Conservation (phyloP, 108 stramenopile genomes). For the Nitzschia sp. region DNA sequence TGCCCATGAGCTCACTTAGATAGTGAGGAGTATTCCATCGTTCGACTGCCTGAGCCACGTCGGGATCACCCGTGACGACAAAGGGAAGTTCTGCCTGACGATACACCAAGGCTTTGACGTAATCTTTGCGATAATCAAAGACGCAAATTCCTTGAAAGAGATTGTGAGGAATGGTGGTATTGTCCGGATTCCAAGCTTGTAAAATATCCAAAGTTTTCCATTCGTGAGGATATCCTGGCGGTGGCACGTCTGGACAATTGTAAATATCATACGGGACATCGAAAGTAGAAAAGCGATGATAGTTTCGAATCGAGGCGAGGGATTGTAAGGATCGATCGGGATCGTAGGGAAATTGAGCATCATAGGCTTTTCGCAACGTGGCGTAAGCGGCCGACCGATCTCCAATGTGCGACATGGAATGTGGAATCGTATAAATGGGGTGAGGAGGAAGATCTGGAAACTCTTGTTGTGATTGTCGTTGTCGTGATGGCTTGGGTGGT, state of each 20-base stretch:
- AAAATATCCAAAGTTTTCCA: slow-evolving; percentile 64
- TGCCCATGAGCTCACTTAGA: slow-evolving; percentile 74
- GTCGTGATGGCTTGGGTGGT: neutral
- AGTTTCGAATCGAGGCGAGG: slow-evolving; percentile 10
- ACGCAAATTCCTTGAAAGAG: slow-evolving; percentile 81
- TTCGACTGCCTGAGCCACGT: slow-evolving; percentile 72
- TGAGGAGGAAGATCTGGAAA: slow-evolving; percentile 11
- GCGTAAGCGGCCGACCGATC: slow-evolving; percentile 59
- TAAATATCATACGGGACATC: slow-evolving; percentile 63
- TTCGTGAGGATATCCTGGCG: slow-evolving; percentile 68
- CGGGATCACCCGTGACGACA: slow-evolving; percentile 90
- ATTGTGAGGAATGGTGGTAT: slow-evolving; percentile 27
- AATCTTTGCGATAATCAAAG: slow-evolving; percentile 85
- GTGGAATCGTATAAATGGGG: slow-evolving; percentile 54
- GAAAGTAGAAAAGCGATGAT: neutral
- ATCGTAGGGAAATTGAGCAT: slow-evolving; percentile 51
- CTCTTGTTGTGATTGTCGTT: neutral
- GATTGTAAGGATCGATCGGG: slow-evolving; percentile 35
- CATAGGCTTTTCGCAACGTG: slow-evolving; percentile 52
- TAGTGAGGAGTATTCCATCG: slow-evolving; percentile 89
- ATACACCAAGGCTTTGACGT: slow-evolving; percentile 83
- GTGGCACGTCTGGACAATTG: slow-evolving; percentile 82
- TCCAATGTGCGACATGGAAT: slow-evolving; percentile 62
- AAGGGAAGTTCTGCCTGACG: slow-evolving; percentile 94
- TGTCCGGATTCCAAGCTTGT: slow-evolving; percentile 62